These are phyloP conservation scores for Porogramme epimiltina DNA, from an alignment of 1,284 basidiomycete species.

Conservation along the genomic window DNA sequence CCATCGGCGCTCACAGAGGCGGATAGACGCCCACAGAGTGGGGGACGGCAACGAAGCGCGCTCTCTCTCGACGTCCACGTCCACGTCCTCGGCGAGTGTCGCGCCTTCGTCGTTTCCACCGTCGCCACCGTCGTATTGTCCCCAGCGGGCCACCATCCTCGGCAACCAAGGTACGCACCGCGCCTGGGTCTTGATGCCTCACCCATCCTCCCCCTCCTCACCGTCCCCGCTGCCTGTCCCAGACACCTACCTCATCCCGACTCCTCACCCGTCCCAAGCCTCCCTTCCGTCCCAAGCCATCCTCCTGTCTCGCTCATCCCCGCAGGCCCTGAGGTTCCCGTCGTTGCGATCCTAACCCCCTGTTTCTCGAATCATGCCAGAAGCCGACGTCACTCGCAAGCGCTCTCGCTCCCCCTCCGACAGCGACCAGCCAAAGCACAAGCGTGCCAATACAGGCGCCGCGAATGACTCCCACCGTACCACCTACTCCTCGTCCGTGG, in stretches of 20 bases:
- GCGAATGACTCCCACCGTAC: slow-evolving; percentile 42
- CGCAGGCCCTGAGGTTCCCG: slow-evolving; percentile 29
- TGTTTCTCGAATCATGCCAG: slow-evolving; percentile 69
- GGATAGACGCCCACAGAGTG: background rate
- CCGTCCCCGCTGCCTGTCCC: slow-evolving; percentile 34
- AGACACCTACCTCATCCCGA: slow-evolving; percentile 29
- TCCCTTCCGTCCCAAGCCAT: slow-evolving; percentile 17
- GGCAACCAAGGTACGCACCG: slow-evolving; percentile 29
- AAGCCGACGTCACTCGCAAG: slow-evolving; percentile 79
- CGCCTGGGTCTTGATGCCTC: slow-evolving; percentile 27
- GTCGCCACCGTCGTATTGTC: slow-evolving; percentile 17
- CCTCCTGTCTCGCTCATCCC: slow-evolving; percentile 24
- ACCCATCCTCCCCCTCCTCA: slow-evolving; percentile 38
- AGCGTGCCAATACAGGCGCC: slow-evolving; percentile 80
- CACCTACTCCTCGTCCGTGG: slow-evolving; percentile 43
- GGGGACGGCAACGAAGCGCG: slow-evolving; percentile 6
- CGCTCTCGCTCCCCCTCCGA: slow-evolving; percentile 85
- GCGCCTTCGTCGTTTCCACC: background rate
- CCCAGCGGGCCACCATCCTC: slow-evolving; percentile 13
- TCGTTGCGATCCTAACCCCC: slow-evolving; percentile 29
- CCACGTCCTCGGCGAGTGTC: background rate
- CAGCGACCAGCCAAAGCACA: slow-evolving; percentile 76
- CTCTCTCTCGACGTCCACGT: slow-evolving; percentile 50
- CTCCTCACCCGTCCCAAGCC: slow-evolving; percentile 28
- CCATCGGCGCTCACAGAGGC: no score